These are phyloP conservation scores for Alternaria gaisen DNA, from an alignment of 2,329 filamentous ascomycete species.

Conservation along the genomic window DNA sequence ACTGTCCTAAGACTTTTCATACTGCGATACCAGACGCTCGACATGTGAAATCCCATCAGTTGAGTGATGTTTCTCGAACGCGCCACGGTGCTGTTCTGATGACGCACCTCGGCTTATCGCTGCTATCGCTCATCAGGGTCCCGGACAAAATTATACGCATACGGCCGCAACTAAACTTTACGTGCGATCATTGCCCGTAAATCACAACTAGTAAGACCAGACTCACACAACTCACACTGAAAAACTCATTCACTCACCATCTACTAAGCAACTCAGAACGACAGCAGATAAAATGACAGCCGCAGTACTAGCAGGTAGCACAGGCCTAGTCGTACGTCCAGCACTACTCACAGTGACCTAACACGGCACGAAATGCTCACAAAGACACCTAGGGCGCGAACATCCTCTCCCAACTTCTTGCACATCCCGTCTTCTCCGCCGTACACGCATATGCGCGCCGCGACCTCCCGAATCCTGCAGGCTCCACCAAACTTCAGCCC, in stretches of 20 bases:
- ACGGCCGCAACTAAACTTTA: neutral
- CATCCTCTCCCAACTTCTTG: constrained; percentile 73
- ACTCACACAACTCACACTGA: neutral
- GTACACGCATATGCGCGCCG: constrained; percentile 74
- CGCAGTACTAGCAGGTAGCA: constrained; percentile 69
- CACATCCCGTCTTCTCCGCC: constrained; percentile 61
- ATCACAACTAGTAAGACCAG: neutral
- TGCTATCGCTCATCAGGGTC: neutral
- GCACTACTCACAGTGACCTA: too few species aligned
- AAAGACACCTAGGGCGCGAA: constrained; percentile 67
- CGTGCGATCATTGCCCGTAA: neutral
- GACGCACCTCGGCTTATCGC: neutral
- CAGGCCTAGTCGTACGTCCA: constrained; percentile 65
- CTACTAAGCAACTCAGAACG: accelerated
- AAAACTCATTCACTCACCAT: neutral
- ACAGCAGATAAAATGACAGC: constrained; percentile 53
- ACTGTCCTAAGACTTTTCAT: neutral
- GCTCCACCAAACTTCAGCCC: constrained; percentile 70
- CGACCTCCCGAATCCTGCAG: constrained; percentile 60
- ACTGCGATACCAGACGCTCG: too few species aligned
- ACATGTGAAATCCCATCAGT: neutral
- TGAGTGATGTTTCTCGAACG: neutral
- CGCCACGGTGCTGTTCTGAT: neutral
- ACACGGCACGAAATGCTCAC: neutral
- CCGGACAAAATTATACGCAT: neutral